These are phyloP conservation scores for Aspergillus sparsus DNA, from an alignment of 495 filamentous ascomycete genomes.

Conservation along the genomic window DNA sequence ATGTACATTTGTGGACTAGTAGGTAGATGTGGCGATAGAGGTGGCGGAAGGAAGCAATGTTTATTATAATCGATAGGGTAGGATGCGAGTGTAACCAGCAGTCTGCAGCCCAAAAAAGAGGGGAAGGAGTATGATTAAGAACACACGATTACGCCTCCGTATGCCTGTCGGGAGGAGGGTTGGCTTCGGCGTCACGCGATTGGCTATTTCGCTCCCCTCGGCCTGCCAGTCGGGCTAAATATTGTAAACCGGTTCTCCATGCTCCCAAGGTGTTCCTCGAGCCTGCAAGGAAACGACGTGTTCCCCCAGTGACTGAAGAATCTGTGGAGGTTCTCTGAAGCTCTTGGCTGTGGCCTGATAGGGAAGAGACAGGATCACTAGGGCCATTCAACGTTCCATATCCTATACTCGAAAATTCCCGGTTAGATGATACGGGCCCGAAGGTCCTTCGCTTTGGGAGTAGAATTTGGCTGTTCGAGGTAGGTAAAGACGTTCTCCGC, in stretches of 20 bases:
- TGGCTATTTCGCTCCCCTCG: constrained; percentile 19
- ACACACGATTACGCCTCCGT: neutral
- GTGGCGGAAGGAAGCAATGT: neutral
- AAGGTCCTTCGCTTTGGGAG: constrained; percentile 27
- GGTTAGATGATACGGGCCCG: constrained; percentile 7
- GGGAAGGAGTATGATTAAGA: neutral
- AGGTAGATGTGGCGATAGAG: neutral
- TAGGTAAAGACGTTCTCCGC: constrained; percentile 35
- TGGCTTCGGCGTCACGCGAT: constrained; percentile 19
- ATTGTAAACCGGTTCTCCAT: constrained; percentile 35
- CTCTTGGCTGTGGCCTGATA: neutral
- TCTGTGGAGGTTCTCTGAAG: neutral
- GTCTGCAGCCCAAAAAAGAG: neutral
- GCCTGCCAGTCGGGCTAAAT: constrained; percentile 31
- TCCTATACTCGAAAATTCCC: constrained; percentile 14
- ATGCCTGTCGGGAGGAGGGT: constrained; percentile 5
- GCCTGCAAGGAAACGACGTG: constrained; percentile 33
- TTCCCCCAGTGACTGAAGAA: neutral
- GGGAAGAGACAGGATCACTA: constrained; percentile 4
- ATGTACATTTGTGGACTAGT: constrained; percentile 10
- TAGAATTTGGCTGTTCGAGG: constrained; percentile 23
- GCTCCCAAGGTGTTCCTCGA: constrained; percentile 35
- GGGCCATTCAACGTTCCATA: constrained; percentile 36
- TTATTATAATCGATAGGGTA: constrained; percentile 1
- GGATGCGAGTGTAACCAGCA: constrained; percentile 1